Evolutionary conservation across 2,329 filamentous ascomycete species (phyloP).

Genomic region (Pseudofabraea citricarpa): DNA sequence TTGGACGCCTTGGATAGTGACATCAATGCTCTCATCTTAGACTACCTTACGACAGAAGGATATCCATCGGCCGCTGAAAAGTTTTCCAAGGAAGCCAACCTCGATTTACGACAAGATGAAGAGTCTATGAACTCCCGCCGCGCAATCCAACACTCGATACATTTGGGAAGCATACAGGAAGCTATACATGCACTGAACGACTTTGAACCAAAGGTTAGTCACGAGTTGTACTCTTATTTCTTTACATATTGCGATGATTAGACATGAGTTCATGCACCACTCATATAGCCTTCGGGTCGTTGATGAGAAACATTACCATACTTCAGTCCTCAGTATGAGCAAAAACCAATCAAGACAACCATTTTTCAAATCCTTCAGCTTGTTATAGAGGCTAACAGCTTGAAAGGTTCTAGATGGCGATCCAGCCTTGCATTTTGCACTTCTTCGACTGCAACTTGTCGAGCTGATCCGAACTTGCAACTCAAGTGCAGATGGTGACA

Average conservation of each 20-base stretch:
- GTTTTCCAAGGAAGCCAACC: conserved; percentile 90
- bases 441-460: conserved; percentile 86
- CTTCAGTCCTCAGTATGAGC: conserved; percentile 89
- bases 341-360: conserved; percentile 21
- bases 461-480: conserved; percentile 83
- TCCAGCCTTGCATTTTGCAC: conserved; percentile 78
- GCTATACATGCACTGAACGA: conserved; percentile 89
- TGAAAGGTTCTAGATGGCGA: conserved; percentile 80
- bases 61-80: conserved; percentile 90
- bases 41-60: conserved; percentile 94
- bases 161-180: conserved; percentile 76
- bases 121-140: conserved; percentile 73
- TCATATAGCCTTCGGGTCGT: conserved; percentile 82
- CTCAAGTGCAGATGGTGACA: conserved; percentile 61
- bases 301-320: conserved; percentile 80
- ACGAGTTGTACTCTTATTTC: conserved; percentile 4
- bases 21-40: conserved; percentile 91
- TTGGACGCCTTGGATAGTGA: conserved; percentile 56
- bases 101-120: conserved; percentile 67
- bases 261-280: conserved; percentile 98
- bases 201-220: conserved; percentile 80
- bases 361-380: not conserved
- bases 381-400: conserved; percentile 10
- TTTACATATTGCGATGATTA: conserved; percentile 74
- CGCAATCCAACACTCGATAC: conserved; percentile 78